Evolutionary conservation across 768 basidiomycete species (phyloP).

Genomic region (Lactarius trivialis): DNA sequence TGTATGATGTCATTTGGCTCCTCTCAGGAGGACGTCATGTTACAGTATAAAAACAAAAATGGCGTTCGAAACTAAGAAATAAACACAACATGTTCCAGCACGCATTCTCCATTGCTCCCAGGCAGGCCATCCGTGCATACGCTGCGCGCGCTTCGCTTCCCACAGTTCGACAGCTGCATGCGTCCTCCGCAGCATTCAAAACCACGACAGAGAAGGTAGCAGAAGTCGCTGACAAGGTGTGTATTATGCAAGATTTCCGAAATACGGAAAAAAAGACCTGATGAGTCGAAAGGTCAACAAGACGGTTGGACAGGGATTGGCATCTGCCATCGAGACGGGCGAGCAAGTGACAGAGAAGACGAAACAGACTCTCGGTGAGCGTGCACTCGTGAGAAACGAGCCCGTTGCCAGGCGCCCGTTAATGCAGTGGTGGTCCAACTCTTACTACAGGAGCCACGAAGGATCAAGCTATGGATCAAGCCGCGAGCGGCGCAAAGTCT

Average conservation of each 20-base stretch:
- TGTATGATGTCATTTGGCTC: constrained; percentile 10
- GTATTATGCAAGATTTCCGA: not conserved
- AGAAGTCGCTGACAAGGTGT: constrained; percentile 21
- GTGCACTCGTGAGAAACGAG: not conserved
- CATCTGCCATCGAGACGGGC: constrained; percentile 19
- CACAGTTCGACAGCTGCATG: constrained; percentile 7
- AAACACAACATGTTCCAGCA: constrained; percentile 11
- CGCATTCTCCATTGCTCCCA: not conserved
- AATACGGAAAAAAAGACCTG: not conserved
- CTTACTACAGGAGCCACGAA: constrained; percentile 8
- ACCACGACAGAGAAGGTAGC: constrained; percentile 14
- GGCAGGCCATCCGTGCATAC: not conserved
- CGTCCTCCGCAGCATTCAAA: constrained; percentile 7
- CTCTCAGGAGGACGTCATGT: not conserved
- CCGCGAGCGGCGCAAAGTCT: not conserved
- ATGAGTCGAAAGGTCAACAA: constrained; percentile 18
- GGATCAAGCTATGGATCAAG: constrained; percentile 6
- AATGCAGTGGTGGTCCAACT: not conserved
- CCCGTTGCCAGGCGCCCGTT: no score
- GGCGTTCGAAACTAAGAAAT: not conserved
- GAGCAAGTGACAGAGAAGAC: constrained; percentile 20
- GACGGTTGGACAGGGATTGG: constrained; percentile 15
- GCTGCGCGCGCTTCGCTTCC: not conserved
- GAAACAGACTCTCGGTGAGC: constrained; percentile 17
- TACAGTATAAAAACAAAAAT: not conserved